Conservation (phyloP, 2,329 filamentous ascomycete species). For the Fusarium subglutinans region DNA sequence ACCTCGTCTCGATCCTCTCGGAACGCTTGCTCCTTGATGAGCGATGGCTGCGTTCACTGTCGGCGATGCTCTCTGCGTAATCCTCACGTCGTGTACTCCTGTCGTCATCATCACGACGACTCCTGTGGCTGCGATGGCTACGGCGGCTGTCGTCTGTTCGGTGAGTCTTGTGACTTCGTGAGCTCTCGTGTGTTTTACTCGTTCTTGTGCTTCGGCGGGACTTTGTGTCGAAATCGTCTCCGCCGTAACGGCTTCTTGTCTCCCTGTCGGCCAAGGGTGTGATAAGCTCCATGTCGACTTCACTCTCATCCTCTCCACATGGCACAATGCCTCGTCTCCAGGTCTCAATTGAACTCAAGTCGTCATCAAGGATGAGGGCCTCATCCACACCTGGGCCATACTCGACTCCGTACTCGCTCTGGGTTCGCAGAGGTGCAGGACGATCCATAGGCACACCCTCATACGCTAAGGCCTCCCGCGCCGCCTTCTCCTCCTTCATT, state of each 20-base stretch:
- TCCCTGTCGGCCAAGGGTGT: slow-evolving; percentile 63
- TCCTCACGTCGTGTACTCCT: slow-evolving; percentile 33
- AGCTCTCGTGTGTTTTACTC: slow-evolving; percentile 42
- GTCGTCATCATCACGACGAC: slow-evolving; percentile 36
- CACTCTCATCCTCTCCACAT: slow-evolving; percentile 56
- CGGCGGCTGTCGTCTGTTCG: slow-evolving; percentile 45
- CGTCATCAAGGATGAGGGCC: slow-evolving; percentile 66
- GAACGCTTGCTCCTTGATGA: slow-evolving; percentile 48
- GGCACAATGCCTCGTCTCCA: slow-evolving; percentile 67
- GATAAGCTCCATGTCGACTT: slow-evolving; percentile 66
- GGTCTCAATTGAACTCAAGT: slow-evolving; percentile 66
- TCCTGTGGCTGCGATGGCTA: slow-evolving; percentile 39
- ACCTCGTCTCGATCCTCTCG: slow-evolving; percentile 45
- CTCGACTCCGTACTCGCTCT: slow-evolving; percentile 45
- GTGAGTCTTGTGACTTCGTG: slow-evolving; percentile 42
- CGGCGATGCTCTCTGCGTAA: slow-evolving; percentile 50
- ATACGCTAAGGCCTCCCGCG: slow-evolving; percentile 44
- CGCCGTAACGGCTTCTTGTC: slow-evolving; percentile 47
- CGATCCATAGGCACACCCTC: slow-evolving; percentile 38
- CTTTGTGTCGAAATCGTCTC: slow-evolving; percentile 53
- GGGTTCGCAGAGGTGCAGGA: slow-evolving; percentile 41
- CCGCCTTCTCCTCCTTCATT: slow-evolving; percentile 62
- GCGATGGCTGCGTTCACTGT: slow-evolving; percentile 49
- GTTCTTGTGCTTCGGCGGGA: slow-evolving; percentile 49
- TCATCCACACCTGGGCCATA: slow-evolving; percentile 58